Evolutionary conservation across 768 basidiomycete genomes (phyloP).

Genomic region (Boletus barrowsii): DNA sequence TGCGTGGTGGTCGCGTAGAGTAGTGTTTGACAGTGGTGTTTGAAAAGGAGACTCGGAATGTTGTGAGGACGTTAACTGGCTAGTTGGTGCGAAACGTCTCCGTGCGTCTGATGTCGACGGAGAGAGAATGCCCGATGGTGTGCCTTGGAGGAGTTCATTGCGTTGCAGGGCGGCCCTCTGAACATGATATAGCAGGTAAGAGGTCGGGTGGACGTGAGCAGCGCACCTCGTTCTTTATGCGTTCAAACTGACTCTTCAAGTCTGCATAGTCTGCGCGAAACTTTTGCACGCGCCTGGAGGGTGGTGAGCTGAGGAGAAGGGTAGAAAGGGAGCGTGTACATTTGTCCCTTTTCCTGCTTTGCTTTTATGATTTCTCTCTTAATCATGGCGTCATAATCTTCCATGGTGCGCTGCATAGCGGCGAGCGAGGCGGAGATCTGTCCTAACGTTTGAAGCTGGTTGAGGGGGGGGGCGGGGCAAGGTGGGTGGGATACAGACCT

Average conservation of each 20-base stretch:
- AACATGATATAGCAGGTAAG: not conserved
- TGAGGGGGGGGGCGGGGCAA: not conserved
- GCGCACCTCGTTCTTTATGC: constrained; percentile 55
- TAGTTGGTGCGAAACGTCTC: constrained; percentile 51
- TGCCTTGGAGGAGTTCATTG: constrained; percentile 58
- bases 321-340: constrained; percentile 47
- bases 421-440: constrained; percentile 98
- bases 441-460: constrained; percentile 50
- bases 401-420: constrained; percentile 90
- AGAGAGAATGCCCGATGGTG: constrained; percentile 37
- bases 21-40: constrained; percentile 50
- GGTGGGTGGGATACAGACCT: constrained; percentile 51
- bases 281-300: constrained; percentile 81
- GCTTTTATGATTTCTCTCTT: constrained; percentile 94
- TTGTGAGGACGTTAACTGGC: constrained; percentile 43
- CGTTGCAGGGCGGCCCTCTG: constrained; percentile 63
- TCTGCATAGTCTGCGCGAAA: constrained; percentile 86
- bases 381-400: constrained; percentile 97
- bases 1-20: constrained; percentile 70
- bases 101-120: constrained; percentile 48
- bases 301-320: constrained; percentile 1
- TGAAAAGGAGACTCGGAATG: constrained; percentile 89
- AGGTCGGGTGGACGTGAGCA: not conserved
- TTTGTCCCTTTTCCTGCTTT: constrained; percentile 94
- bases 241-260: constrained; percentile 79